These are phyloP conservation scores for Suillus discolor DNA, from an alignment of 768 basidiomycete species.

Conservation along the genomic window DNA sequence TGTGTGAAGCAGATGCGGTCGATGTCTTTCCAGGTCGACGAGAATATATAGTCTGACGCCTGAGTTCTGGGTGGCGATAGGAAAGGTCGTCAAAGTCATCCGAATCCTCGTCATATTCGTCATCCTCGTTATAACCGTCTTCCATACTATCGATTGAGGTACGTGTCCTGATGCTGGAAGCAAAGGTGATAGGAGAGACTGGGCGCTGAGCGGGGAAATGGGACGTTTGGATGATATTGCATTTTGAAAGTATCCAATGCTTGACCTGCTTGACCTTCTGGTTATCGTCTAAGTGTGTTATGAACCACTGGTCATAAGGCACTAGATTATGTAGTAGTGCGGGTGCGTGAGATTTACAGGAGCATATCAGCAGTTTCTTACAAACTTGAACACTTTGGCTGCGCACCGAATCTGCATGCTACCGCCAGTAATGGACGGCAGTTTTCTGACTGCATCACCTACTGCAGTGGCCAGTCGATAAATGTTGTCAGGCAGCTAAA, in stretches of 20 bases:
- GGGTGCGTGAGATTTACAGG: slow-evolving; percentile 2
- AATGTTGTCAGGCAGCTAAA: not conserved
- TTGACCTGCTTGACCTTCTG: slow-evolving; percentile 70
- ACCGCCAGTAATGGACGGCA: slow-evolving; percentile 39
- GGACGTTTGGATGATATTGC: slow-evolving; percentile 42
- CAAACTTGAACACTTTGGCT: slow-evolving; percentile 3
- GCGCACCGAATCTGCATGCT: slow-evolving; percentile 60
- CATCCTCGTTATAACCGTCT: slow-evolving; percentile 34
- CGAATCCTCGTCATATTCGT: slow-evolving; percentile 30
- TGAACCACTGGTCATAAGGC: slow-evolving; percentile 75
- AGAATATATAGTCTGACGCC: slow-evolving; percentile 13
- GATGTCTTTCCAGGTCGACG: slow-evolving; percentile 12
- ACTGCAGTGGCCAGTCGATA: not conserved
- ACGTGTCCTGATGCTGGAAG: slow-evolving; percentile 28
- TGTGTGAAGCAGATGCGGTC: slow-evolving; percentile 10
- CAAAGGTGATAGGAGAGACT: slow-evolving; percentile 73
- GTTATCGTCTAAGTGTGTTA: slow-evolving; percentile 63
- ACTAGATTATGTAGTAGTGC: slow-evolving; percentile 40
- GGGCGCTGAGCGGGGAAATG: slow-evolving; percentile 39
- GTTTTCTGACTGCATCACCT: slow-evolving; percentile 14
- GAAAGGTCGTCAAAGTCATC: slow-evolving; percentile 25
- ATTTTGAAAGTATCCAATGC: slow-evolving; percentile 61
- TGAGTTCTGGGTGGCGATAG: slow-evolving; percentile 7
- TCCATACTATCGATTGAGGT: slow-evolving; percentile 28
- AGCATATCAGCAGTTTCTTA: not conserved